Conservation (phyloP, 805 yeast genomes). For the Hanseniaspora hatyaiensis region DNA sequence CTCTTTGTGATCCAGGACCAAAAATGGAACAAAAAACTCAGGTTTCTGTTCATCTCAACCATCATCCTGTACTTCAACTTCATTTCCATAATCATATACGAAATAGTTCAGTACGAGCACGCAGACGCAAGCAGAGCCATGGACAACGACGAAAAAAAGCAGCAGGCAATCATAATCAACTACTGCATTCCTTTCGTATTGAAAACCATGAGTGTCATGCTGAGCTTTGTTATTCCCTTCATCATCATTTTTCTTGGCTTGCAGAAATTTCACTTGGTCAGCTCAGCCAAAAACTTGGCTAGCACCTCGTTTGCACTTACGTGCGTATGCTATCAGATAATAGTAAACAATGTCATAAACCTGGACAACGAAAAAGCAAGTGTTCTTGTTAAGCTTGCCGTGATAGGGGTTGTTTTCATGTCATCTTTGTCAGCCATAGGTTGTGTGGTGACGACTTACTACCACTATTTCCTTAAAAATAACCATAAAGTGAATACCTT, state of each 20-base stretch:
- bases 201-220: neutral
- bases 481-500: neutral
- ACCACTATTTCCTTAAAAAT: slow-evolving; percentile 8
- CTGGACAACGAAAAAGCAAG: slow-evolving; percentile 5
- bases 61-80: slow-evolving; percentile 7
- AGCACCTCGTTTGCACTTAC: neutral
- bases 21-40: slow-evolving; percentile 11
- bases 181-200: slow-evolving; percentile 6
- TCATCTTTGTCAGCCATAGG: slow-evolving; percentile 14
- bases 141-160: slow-evolving; percentile 1
- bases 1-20: slow-evolving; percentile 8
- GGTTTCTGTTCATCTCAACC: neutral
- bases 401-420: slow-evolving; percentile 11
- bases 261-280: slow-evolving; percentile 1
- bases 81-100: slow-evolving; percentile 9
- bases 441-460: slow-evolving; percentile 13
- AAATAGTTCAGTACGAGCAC: slow-evolving; percentile 12
- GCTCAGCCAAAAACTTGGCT: neutral
- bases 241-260: slow-evolving; percentile 2
- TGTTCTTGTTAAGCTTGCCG: neutral
- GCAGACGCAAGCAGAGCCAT: neutral
- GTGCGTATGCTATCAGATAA: neutral
- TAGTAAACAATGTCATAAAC: slow-evolving; percentile 7
- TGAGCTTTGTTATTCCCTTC: slow-evolving; percentile 9
- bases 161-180: neutral